A percentile compares a stretch with the other conserved stretches of the same genome.
Conservation (phyloP, 1,284 basidiomycete species). For the Cryptococcus sp. region DNA sequence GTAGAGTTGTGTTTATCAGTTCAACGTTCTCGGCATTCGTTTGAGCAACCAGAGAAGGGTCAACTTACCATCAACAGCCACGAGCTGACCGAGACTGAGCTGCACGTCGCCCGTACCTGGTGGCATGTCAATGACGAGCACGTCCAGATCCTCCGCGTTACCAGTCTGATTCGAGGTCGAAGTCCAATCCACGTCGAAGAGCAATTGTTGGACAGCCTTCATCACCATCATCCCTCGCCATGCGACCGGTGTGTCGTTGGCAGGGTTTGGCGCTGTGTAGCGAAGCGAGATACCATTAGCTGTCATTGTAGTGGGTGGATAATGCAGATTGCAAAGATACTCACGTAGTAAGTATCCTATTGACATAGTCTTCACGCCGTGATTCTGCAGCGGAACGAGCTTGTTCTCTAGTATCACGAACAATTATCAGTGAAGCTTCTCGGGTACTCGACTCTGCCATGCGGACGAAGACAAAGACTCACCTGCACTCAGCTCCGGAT, state of each 20-base stretch:
- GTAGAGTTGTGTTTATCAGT: not conserved
- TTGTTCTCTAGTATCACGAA: slow-evolving; percentile 63
- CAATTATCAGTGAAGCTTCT: not conserved
- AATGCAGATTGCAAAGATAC: slow-evolving; percentile 18
- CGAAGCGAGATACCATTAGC: not conserved
- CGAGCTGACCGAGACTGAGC: slow-evolving; percentile 87
- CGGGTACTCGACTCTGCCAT: too few species aligned
- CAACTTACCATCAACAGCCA: slow-evolving; percentile 73
- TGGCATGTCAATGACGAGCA: slow-evolving; percentile 93
- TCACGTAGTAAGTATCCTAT: slow-evolving; percentile 75
- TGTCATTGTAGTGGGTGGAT: not conserved
- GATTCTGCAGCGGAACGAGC: slow-evolving; percentile 81
- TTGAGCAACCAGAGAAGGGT: not conserved
- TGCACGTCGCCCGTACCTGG: slow-evolving; percentile 97
- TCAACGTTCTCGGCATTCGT: not conserved
- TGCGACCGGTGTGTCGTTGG: slow-evolving; percentile 75
- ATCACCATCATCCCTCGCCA: slow-evolving; percentile 99
- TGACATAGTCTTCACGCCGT: slow-evolving; percentile 92
- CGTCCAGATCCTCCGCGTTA: slow-evolving; percentile 63
- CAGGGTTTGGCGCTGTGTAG: slow-evolving; percentile 49
- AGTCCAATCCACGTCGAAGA: slow-evolving; percentile 95
- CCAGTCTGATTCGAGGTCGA: slow-evolving; percentile 23
- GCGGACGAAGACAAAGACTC: slow-evolving; percentile 31
- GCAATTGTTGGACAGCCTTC: slow-evolving; percentile 93
- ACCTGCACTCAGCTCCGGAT: slow-evolving; percentile 77